Evolutionary conservation across 306 rosid genomes (phyloP).

Genomic region (Citrullus mucosospermus): DNA sequence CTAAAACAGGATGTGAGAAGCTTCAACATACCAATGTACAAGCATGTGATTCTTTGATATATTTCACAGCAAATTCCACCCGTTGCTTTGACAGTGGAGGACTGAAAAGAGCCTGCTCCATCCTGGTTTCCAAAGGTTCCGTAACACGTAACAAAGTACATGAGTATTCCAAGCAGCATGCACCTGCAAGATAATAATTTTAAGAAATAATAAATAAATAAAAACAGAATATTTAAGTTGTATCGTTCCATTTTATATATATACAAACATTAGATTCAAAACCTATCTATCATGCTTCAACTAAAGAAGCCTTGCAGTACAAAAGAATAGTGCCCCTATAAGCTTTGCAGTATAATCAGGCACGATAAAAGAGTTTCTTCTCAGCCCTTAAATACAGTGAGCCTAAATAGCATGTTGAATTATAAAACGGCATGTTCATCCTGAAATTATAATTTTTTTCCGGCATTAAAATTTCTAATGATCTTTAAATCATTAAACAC

Average conservation of each 20-base stretch:
- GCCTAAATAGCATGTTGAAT: not conserved
- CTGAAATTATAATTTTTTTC: not conserved
- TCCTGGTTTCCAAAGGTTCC: constrained; percentile 87
- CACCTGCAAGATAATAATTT: constrained; percentile 21
- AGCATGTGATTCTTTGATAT: constrained; percentile 56
- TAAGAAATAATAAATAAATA: not conserved
- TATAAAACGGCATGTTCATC: not conserved
- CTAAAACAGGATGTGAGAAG: not conserved
- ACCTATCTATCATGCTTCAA: not conserved
- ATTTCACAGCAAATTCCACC: constrained; percentile 79
- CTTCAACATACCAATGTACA: constrained; percentile 44
- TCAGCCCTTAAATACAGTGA: not conserved
- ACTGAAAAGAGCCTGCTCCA: constrained; percentile 94
- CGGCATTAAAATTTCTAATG: not conserved
- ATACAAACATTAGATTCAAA: not conserved
- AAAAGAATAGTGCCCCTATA: not conserved
- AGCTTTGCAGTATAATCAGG: not conserved
- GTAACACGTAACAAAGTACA: constrained; percentile 45
- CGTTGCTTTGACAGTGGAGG: constrained; percentile 97
- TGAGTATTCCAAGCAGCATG: constrained; percentile 48
- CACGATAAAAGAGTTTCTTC: not conserved
- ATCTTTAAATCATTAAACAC: not conserved
- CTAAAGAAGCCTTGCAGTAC: not conserved
- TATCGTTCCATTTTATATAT: not conserved
- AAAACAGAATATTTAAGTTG: not conserved